Conservation (phyloP, 805 yeast species). For the Metschnikowia noctiluminum region DNA sequence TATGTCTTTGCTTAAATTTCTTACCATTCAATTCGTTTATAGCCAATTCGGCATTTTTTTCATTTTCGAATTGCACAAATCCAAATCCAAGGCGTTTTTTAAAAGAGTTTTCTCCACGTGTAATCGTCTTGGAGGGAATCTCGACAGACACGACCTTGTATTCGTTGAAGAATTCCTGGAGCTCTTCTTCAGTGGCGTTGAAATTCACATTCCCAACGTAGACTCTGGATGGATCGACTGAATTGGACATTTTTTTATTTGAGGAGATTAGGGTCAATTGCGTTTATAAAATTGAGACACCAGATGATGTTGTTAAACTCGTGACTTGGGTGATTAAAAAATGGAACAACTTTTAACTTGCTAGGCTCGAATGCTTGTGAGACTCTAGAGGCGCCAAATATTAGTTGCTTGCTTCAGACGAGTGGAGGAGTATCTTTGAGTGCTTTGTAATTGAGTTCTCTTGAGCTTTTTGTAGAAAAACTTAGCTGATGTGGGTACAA, state of each 20-base stretch:
- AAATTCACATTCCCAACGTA: slow-evolving; percentile 43
- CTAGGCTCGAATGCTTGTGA: neutral
- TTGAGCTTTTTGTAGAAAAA: neutral
- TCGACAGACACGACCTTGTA: slow-evolving; percentile 46
- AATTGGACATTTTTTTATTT: neutral
- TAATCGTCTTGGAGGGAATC: slow-evolving; percentile 45
- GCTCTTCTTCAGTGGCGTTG: slow-evolving; percentile 40
- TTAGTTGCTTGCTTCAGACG: neutral
- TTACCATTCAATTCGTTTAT: slow-evolving; percentile 40
- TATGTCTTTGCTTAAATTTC: slow-evolving; percentile 44
- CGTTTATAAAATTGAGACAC: neutral
- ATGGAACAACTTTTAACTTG: too few species aligned
- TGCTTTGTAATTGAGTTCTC: neutral
- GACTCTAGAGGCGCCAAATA: neutral
- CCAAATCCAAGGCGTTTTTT: slow-evolving; percentile 55
- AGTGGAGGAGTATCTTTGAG: neutral
- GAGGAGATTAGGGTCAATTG: neutral
- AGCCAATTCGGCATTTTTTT: slow-evolving; percentile 44
- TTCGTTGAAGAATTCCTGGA: slow-evolving; percentile 48
- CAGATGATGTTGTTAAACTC: neutral
- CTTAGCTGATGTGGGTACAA: neutral
- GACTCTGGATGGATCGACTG: slow-evolving; percentile 27
- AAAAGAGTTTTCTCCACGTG: slow-evolving; percentile 33
- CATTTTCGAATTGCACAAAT: slow-evolving; percentile 50
- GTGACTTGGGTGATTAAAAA: too few species aligned